Percentiles rank a stretch among this genome's conserved stretches.
Evolutionary conservation across 345 rosid genomes (phyloP).

Genomic region (Brassica juncea): DNA sequence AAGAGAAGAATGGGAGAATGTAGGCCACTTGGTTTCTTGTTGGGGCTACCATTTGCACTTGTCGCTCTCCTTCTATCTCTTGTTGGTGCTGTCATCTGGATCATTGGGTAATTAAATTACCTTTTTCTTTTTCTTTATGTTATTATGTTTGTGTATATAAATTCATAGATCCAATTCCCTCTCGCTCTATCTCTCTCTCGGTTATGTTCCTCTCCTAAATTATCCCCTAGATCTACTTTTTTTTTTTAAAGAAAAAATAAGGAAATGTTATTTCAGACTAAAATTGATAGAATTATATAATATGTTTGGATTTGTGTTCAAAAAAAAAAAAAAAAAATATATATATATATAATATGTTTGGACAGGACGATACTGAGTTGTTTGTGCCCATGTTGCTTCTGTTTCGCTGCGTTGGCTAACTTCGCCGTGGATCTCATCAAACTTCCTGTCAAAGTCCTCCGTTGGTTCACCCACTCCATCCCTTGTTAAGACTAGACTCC

Average conservation of each 20-base stretch:
- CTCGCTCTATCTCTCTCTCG: not conserved
- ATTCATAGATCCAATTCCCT: not conserved
- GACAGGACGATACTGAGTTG: constrained; percentile 73
- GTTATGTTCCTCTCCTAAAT: not conserved
- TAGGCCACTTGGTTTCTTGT: constrained; percentile 77
- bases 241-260: not conserved
- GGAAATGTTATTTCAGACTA: not conserved
- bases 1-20: constrained; percentile 54
- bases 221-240: not conserved
- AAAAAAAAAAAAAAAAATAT: too few relatives aligned
- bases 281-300: not conserved
- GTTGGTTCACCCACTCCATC: constrained; percentile 72
- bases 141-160: not conserved
- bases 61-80: constrained; percentile 63
- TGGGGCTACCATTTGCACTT: constrained; percentile 81
- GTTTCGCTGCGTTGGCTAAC: constrained; percentile 66
- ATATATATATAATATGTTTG: not conserved
- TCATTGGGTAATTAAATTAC: constrained; percentile 59
- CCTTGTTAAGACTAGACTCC: constrained; percentile 52
- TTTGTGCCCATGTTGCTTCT: constrained; percentile 83
- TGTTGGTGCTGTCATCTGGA: constrained; percentile 72
- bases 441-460: constrained; percentile 63
- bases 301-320: not conserved
- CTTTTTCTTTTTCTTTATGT: not conserved
- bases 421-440: constrained; percentile 63